Conservation (phyloP, 2,329 filamentous ascomycete genomes). For the Fusarium nurragi region DNA sequence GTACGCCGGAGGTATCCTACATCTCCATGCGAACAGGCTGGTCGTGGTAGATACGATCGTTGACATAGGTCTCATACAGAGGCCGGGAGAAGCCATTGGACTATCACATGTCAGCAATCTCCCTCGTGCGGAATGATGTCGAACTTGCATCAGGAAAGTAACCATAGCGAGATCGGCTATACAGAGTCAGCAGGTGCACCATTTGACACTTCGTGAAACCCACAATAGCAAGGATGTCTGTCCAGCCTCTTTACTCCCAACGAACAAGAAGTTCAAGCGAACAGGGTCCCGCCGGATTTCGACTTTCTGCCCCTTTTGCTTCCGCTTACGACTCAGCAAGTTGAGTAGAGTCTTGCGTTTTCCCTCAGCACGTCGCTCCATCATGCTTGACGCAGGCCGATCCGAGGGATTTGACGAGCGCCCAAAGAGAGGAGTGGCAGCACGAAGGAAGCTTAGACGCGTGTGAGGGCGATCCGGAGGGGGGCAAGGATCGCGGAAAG, state of each 20-base stretch:
- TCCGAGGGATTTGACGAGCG: slow-evolving; percentile 22
- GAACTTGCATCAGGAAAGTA: slow-evolving; percentile 51
- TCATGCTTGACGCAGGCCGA: slow-evolving; percentile 22
- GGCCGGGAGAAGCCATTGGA: slow-evolving; percentile 48
- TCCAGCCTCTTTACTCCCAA: slow-evolving; percentile 46
- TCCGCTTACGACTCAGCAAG: slow-evolving; percentile 46
- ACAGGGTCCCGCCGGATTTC: slow-evolving; percentile 36
- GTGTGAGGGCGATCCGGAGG: slow-evolving; percentile 37
- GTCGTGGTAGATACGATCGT: slow-evolving; percentile 39
- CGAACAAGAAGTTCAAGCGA: slow-evolving; percentile 50
- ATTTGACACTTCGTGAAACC: background rate
- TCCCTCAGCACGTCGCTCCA: background rate
- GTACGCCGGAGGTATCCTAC: slow-evolving; percentile 54
- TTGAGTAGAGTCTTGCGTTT: slow-evolving; percentile 35
- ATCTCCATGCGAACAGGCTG: slow-evolving; percentile 48
- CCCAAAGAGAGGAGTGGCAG: slow-evolving; percentile 41
- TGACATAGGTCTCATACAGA: slow-evolving; percentile 50
- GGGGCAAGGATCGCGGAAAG: slow-evolving; percentile 35
- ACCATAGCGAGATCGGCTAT: slow-evolving; percentile 52
- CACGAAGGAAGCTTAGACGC: slow-evolving; percentile 45
- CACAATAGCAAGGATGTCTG: slow-evolving; percentile 54
- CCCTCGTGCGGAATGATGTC: accelerated
- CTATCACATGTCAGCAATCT: slow-evolving; percentile 31
- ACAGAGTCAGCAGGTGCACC: background rate
- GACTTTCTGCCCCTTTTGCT: slow-evolving; percentile 26